Conservation (phyloP, 306 rosid species). For the Styphnolobium japonicum region DNA sequence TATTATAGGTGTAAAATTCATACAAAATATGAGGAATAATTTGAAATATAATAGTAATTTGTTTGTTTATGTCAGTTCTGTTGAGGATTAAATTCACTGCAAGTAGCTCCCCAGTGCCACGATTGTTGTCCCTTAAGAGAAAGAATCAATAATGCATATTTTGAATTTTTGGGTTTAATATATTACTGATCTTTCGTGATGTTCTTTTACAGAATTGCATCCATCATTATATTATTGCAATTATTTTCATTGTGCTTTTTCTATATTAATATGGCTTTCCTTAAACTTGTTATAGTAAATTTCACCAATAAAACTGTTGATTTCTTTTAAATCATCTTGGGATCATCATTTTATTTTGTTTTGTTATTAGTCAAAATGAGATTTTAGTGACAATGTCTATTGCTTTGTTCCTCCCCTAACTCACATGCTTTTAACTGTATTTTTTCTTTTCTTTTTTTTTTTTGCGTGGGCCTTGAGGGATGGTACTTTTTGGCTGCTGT, state of each 20-base stretch:
- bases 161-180: background rate
- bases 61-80: conserved; percentile 3
- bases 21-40: background rate
- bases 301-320: background rate
- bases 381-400: background rate
- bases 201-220: background rate
- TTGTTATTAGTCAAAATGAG: background rate
- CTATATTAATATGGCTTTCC: background rate
- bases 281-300: background rate
- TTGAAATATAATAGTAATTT: background rate
- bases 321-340: background rate
- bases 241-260: background rate
- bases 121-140: background rate
- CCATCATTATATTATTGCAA: background rate
- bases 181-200: background rate
- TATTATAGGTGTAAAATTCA: background rate
- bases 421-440: background rate
- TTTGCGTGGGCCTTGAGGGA: background rate
- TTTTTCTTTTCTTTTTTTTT: conserved; percentile 13
- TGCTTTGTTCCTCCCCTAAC: background rate
- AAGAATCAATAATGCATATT: background rate
- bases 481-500: background rate
- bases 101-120: background rate
- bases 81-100: background rate
- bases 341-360: background rate